These are phyloP conservation scores for Venturia effusa DNA, from an alignment of 2,329 filamentous ascomycete genomes.

Conservation along the genomic window DNA sequence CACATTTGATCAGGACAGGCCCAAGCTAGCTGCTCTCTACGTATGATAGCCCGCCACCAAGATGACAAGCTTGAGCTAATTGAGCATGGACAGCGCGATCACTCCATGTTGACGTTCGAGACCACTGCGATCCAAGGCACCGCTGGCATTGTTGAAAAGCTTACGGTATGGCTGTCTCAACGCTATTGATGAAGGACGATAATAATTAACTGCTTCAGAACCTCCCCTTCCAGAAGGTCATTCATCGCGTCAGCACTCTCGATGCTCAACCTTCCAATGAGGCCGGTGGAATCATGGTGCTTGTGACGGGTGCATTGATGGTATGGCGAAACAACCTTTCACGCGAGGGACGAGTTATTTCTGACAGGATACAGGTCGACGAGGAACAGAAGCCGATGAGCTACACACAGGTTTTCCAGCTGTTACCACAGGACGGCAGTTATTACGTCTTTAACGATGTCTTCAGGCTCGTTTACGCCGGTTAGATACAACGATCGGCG, in stretches of 20 bases:
- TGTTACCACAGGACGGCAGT: slow-evolving; percentile 57
- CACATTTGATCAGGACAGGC: slow-evolving; percentile 67
- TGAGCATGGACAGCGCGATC: slow-evolving; percentile 47
- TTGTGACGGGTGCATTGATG: slow-evolving; percentile 77
- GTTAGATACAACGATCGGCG: not conserved
- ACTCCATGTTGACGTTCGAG: slow-evolving; percentile 95
- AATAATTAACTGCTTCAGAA: slow-evolving; percentile 37
- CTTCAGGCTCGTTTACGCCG: slow-evolving; percentile 73
- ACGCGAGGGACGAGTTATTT: slow-evolving; percentile 11
- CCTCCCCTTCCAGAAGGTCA: slow-evolving; percentile 72
- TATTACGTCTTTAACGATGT: slow-evolving; percentile 92
- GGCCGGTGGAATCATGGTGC: slow-evolving; percentile 64
- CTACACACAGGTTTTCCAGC: slow-evolving; percentile 85
- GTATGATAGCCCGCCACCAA: slow-evolving; percentile 41
- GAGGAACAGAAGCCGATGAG: slow-evolving; percentile 79
- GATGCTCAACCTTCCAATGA: slow-evolving; percentile 71
- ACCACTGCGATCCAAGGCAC: slow-evolving; percentile 54
- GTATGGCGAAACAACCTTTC: slow-evolving; percentile 35
- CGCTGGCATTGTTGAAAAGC: slow-evolving; percentile 63
- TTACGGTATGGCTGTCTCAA: slow-evolving; percentile 48
- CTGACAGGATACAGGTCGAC: slow-evolving; percentile 52
- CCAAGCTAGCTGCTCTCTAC: slow-evolving; percentile 60
- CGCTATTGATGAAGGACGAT: not conserved
- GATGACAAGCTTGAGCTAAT: slow-evolving; percentile 6
- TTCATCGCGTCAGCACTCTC: slow-evolving; percentile 64